These are phyloP conservation scores for Scenedesmus sp. DNA, from an alignment of 163 green algal genomes.

Conservation along the genomic window DNA sequence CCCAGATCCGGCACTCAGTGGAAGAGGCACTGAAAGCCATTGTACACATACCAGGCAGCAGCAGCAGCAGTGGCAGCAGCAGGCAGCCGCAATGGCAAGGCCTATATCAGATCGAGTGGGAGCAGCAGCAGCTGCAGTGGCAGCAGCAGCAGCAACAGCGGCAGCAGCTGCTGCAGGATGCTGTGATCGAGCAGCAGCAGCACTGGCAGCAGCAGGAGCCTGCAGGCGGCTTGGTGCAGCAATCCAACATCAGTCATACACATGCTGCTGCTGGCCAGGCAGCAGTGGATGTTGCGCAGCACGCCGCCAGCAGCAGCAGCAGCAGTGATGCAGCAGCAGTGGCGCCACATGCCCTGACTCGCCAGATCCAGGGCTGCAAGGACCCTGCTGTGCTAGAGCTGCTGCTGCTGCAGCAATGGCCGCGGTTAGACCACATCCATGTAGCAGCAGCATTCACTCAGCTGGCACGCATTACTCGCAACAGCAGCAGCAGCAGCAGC, in stretches of 20 bases:
- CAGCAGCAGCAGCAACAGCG: slow-evolving; percentile 7
- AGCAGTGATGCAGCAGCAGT: slow-evolving; percentile 19
- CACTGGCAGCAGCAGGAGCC: neutral
- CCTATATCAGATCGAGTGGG: neutral
- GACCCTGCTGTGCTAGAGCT: neutral
- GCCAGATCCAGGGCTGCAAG: slow-evolving; percentile 3
- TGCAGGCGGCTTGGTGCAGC: neutral
- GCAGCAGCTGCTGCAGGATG: neutral
- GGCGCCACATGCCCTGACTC: slow-evolving; percentile 22
- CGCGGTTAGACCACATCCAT: slow-evolving; percentile 48
- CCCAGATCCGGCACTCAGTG: slow-evolving; percentile 30
- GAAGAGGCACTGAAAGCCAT: slow-evolving; percentile 38
- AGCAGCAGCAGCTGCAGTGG: slow-evolving; percentile 24
- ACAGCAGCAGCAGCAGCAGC: slow-evolving; percentile 22
- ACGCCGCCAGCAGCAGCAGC: neutral
- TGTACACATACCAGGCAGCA: slow-evolving; percentile 16
- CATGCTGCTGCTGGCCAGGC: neutral
- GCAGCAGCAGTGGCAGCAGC: slow-evolving; percentile 18
- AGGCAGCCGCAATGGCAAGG: neutral
- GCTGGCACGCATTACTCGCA: slow-evolving; percentile 34
- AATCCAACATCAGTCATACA: neutral
- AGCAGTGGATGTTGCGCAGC: neutral
- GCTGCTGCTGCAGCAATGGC: slow-evolving; percentile 33
- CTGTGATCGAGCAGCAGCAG: neutral
- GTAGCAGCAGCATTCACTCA: slow-evolving; percentile 36